Conservation (phyloP, 306 rosid genomes). For the Datisca glomerata region DNA sequence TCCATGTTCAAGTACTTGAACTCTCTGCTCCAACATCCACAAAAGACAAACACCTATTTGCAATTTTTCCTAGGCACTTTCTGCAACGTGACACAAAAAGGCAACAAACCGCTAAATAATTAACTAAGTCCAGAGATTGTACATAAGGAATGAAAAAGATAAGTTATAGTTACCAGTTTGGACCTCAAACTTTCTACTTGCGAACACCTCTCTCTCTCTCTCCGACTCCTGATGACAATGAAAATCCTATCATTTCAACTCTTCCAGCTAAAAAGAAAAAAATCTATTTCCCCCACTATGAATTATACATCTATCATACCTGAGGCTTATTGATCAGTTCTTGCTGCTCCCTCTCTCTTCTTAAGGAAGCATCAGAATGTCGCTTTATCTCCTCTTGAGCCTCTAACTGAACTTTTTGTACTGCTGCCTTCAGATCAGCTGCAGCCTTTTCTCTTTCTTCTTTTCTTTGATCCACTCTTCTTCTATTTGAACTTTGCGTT, state of each 20-base stretch:
- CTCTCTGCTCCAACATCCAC: conserved; percentile 43
- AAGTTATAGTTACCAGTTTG: conserved; percentile 63
- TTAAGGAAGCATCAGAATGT: conserved; percentile 42
- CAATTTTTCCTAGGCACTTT: conserved; percentile 63
- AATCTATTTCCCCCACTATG: background rate
- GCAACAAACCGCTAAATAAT: background rate
- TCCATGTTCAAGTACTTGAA: conserved; percentile 68
- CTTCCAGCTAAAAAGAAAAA: too few species aligned
- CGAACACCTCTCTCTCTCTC: conserved; percentile 56
- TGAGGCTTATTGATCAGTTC: conserved; percentile 70
- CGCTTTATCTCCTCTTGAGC: conserved; percentile 75
- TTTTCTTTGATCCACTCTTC: conserved; percentile 72
- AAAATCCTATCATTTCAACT: too few species aligned
- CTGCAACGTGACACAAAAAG: conserved; percentile 28
- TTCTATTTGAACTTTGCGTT: conserved; percentile 58
- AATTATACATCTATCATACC: conserved; percentile 32
- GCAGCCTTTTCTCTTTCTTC: conserved; percentile 87
- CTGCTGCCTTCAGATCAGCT: conserved; percentile 71
- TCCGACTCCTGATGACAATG: conserved; percentile 68
- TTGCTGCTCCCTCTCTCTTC: conserved; percentile 65
- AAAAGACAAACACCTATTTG: conserved; percentile 14
- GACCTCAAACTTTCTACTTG: conserved; percentile 73
- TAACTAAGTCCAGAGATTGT: too few species aligned
- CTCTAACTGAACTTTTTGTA: conserved; percentile 67
- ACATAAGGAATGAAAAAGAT: too few species aligned